Evolutionary conservation across 331 rosid species (phyloP).

Genomic region (Cydonia oblonga): DNA sequence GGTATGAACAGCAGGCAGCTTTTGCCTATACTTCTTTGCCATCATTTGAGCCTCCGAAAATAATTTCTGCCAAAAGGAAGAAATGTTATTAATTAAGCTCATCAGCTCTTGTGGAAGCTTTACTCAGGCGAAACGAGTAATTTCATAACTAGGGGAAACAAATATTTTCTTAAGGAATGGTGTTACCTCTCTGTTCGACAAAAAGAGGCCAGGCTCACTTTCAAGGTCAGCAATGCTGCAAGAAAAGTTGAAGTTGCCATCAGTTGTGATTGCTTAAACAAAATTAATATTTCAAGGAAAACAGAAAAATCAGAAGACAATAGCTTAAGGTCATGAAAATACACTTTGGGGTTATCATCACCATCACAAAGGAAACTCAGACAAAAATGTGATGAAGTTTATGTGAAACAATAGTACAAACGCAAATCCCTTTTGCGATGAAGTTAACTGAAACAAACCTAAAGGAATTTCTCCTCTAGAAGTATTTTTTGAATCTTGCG

Average conservation of each 20-base stretch:
- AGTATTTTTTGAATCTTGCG: neutral
- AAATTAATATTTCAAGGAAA: neutral
- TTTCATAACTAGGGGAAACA: neutral
- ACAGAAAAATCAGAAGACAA: too few species aligned
- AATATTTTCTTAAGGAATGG: neutral
- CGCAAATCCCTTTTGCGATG: neutral
- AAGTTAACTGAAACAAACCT: neutral
- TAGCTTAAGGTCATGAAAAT: neutral
- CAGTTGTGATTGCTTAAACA: neutral
- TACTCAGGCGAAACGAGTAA: neutral
- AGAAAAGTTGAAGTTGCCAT: neutral
- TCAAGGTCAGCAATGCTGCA: conserved; percentile 76
- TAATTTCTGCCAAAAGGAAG: too few species aligned
- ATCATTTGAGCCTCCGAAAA: too few species aligned
- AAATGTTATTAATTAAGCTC: too few species aligned
- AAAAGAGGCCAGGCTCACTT: conserved; percentile 75
- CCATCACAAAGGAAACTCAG: neutral
- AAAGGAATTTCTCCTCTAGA: neutral
- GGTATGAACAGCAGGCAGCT: conserved; percentile 24
- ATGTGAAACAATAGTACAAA: neutral
- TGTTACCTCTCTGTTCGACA: conserved; percentile 51
- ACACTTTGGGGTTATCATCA: neutral
- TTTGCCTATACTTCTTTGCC: conserved; percentile 62
- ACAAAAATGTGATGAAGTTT: neutral
- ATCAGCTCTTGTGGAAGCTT: too few species aligned